Evolutionary conservation across 768 basidiomycete species (phyloP), one percentile per base, ranked within the genome.

Genomic region (Suillus lakei): DNA sequence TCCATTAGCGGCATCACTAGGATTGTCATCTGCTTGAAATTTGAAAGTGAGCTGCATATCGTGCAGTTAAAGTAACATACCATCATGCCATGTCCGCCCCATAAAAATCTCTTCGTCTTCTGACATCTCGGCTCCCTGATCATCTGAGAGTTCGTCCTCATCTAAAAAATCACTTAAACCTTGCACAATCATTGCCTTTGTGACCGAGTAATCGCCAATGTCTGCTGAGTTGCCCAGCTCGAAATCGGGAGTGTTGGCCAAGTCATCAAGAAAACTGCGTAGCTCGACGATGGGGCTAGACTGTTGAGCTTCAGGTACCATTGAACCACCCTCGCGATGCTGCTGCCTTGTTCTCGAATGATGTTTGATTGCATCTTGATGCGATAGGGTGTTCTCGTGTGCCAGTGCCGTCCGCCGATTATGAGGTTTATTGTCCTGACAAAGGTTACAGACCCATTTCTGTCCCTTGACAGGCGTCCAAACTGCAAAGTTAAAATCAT

Each of bases 141-240:
- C 60, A 60, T 60, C 60, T 44, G 41, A 60, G 15, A 61, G 50
- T 13, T 61, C 50, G 12, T 61, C 44, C 4, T 61, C 60, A 61
- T 61, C 60, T 28, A 61, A 36, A 46, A 61, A 21, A 16, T 36
- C 38, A 13, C 32, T 30, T 34, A 46, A 36, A 30, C 44, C 26
- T 44, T 30, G 44, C 7, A 18, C 26, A 28, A 61, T 61, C 15
- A 15, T 36, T 26, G 32, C 21, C 23, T 23, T 48, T 2, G 1
- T 34, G 28, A 41, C 16, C 28, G 8, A 61, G 34, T 44, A 15
- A 12, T 61, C 30, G 13, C 23, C 21, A 9, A 30, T 13, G 12
- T 50, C 48, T 50, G 48, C 13, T 50, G 48, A 50, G 23, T 50
- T 13, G 13, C 48, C 48, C 23, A 50, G 48, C 48, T 50, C 23